Percentiles rank a stretch among this genome's conserved stretches.
Conservation (phyloP, 2,329 filamentous ascomycete genomes). For the Alternaria alternata region DNA sequence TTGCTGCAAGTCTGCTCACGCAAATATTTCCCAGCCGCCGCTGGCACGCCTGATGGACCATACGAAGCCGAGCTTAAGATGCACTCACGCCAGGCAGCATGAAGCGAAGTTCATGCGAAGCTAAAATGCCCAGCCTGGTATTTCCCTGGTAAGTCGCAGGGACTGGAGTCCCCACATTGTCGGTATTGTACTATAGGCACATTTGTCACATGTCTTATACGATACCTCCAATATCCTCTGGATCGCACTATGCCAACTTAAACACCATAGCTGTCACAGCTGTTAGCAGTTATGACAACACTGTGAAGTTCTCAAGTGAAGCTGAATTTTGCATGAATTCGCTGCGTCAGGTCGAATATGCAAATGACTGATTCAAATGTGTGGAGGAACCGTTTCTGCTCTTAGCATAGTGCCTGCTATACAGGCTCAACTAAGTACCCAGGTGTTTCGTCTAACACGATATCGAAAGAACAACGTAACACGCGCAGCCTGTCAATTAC, state of each 20-base stretch:
- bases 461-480: neutral
- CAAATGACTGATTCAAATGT: neutral
- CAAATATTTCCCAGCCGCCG: neutral
- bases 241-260: neutral
- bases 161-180: constrained; percentile 1
- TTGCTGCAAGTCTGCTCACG: neutral
- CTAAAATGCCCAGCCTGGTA: neutral
- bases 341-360: neutral
- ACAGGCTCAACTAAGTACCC: neutral
- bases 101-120: constrained; percentile 5
- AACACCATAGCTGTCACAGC: neutral
- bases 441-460: neutral
- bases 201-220: constrained; percentile 4
- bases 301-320: neutral
- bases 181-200: constrained; percentile 1
- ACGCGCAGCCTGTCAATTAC: neutral
- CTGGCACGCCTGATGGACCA: constrained; percentile 3
- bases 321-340: neutral
- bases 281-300: neutral
- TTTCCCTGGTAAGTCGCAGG: constrained; percentile 3
- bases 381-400: neutral
- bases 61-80: neutral
- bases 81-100: neutral
- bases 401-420: neutral
- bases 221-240: neutral